These are phyloP conservation scores for Pleodorina starrii DNA, from an alignment of 139 green algal genomes.

Conservation along the genomic window DNA sequence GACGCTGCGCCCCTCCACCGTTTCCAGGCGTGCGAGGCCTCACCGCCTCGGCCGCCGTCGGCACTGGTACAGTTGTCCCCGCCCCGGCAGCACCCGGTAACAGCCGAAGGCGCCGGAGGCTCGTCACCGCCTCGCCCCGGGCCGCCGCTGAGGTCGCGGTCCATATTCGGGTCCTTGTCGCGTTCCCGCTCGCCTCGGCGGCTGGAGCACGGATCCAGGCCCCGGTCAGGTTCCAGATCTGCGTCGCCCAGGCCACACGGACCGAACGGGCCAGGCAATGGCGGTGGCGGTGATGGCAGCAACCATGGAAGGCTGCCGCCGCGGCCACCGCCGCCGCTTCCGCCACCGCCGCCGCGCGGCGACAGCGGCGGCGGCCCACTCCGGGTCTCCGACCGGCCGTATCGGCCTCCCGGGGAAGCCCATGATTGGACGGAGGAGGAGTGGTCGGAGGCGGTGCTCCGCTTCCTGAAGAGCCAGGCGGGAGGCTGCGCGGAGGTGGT, in stretches of 20 bases:
- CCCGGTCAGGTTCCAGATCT: neutral
- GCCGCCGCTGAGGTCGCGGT: neutral
- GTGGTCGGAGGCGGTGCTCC: neutral
- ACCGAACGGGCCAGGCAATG: neutral
- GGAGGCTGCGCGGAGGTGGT: neutral
- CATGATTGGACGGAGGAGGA: neutral
- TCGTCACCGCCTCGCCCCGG: neutral
- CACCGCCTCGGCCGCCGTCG: neutral
- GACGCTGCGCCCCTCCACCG: too few species aligned
- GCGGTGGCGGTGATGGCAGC: neutral
- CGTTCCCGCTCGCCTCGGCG: neutral
- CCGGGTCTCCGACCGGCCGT: neutral
- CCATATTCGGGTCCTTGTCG: neutral
- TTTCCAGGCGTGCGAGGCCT: neutral
- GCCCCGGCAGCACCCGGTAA: too few species aligned
- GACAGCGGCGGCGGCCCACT: neutral
- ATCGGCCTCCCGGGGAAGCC: neutral
- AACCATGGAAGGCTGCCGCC: too few species aligned
- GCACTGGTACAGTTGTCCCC: neutral
- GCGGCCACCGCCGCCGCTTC: too few species aligned
- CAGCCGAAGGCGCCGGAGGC: too few species aligned
- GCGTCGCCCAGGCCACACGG: neutral
- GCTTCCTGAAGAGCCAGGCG: neutral
- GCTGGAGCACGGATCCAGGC: neutral
- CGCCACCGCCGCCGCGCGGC: neutral